Percentiles rank a stretch among this genome's conserved stretches.
Evolutionary conservation across 1,284 basidiomycete species (phyloP).

Genomic region (Ustilago bromivora): DNA sequence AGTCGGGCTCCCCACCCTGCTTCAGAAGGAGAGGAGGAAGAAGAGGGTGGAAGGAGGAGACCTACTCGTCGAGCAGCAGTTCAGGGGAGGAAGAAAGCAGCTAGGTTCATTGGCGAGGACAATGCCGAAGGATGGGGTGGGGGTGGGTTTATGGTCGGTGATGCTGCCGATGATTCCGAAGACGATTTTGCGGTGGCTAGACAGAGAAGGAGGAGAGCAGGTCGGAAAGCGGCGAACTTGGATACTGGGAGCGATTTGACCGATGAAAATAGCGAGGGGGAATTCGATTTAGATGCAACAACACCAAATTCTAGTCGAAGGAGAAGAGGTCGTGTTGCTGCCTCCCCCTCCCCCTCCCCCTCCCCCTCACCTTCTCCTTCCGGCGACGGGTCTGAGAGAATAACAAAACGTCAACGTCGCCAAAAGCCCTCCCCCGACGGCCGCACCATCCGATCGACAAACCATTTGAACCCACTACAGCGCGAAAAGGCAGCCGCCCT

Average conservation of each 20-base stretch:
- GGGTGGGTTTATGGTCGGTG: conserved; percentile 36
- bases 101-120: conserved; percentile 20
- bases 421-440: conserved; percentile 5
- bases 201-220: conserved; percentile 2
- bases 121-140: conserved; percentile 7
- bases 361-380: conserved; percentile 10
- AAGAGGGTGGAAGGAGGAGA: conserved; percentile 17
- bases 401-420: conserved; percentile 18
- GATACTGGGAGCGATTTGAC: conserved; percentile 31
- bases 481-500: conserved; percentile 19
- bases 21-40: conserved; percentile 4
- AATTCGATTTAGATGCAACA: conserved; percentile 1
- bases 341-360: conserved; percentile 3
- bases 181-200: conserved; percentile 39
- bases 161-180: conserved; percentile 30
- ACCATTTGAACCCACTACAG: conserved; percentile 40
- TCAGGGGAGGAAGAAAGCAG: conserved; percentile 27
- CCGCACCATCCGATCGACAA: conserved; percentile 18
- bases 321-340: conserved; percentile 2
- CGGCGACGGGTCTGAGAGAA: not conserved
- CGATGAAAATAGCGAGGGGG: conserved; percentile 12
- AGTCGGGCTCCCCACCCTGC: not conserved
- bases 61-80: conserved; percentile 36
- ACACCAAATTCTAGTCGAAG: conserved; percentile 7
- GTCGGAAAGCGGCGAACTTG: not conserved